Percentiles rank a stretch among this genome's conserved stretches.
These are phyloP conservation scores for Cordyceps pruinosa DNA, from an alignment of 2,329 filamentous ascomycete species.

Conservation along the genomic window DNA sequence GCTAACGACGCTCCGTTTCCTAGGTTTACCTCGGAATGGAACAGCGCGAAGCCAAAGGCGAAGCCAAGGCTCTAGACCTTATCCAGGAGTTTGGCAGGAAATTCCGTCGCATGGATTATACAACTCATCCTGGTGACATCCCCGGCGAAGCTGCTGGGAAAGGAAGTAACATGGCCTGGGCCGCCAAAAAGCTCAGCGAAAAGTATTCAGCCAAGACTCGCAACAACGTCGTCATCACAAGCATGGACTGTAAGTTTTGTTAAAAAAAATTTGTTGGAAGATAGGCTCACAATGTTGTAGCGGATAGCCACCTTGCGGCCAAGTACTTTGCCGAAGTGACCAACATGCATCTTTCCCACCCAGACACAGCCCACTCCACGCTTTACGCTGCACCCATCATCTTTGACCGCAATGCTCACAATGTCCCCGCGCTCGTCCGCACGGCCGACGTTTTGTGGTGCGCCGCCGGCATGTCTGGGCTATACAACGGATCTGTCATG, in stretches of 20 bases:
- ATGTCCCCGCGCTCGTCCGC: constrained; percentile 59
- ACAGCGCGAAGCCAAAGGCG: constrained; percentile 54
- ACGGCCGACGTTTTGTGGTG: constrained; percentile 68
- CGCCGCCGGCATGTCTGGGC: constrained; percentile 61
- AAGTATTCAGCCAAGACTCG: constrained; percentile 47
- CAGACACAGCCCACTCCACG: constrained; percentile 54
- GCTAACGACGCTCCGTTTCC: neutral
- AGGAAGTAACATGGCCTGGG: constrained; percentile 68
- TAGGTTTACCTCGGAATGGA: constrained; percentile 71
- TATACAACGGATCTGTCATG: constrained; percentile 56
- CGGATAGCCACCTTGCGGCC: constrained; percentile 62
- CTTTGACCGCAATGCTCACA: constrained; percentile 67
- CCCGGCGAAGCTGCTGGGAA: constrained; percentile 65
- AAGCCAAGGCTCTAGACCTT: constrained; percentile 54
- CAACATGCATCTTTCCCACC: constrained; percentile 53
- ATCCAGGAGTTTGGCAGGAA: constrained; percentile 56
- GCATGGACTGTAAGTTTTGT: constrained; percentile 59
- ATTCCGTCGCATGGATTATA: constrained; percentile 61
- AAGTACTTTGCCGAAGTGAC: constrained; percentile 62
- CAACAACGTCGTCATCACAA: constrained; percentile 60
- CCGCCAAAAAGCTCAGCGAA: constrained; percentile 57
- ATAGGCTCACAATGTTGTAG: constrained; percentile 31
- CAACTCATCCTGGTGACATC: constrained; percentile 59
- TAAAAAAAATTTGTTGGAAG: neutral
- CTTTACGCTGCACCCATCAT: constrained; percentile 65